Evolutionary conservation across 2,329 filamentous ascomycete species (phyloP).

Genomic region (Paraconiothyrium sp.): DNA sequence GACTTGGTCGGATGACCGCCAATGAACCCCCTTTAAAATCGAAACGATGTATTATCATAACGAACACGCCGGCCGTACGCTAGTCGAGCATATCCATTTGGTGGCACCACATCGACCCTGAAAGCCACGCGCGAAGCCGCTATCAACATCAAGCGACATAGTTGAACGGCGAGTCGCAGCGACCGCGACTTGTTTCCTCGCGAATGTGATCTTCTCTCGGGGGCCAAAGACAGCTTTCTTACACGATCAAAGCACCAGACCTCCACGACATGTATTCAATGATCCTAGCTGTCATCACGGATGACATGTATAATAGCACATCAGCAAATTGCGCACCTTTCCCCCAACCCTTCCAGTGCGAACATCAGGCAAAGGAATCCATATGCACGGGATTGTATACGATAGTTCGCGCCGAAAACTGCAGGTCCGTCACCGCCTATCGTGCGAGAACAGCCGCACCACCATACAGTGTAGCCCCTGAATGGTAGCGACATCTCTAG

Average conservation of each 20-base stretch:
- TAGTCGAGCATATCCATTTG: neutral
- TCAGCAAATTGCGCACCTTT: neutral
- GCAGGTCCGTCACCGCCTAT: neutral
- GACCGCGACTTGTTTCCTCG: neutral
- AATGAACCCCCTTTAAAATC: neutral
- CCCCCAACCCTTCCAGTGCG: neutral
- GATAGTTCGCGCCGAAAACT: neutral
- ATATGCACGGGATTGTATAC: neutral
- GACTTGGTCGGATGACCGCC: conserved; percentile 27
- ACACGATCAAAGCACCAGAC: neutral
- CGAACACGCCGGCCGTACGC: neutral
- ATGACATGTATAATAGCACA: no score
- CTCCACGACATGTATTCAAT: neutral
- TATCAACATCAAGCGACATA: neutral
- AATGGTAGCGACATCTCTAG: neutral
- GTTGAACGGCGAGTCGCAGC: neutral
- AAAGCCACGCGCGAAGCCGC: neutral
- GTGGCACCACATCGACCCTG: neutral
- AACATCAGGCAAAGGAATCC: neutral
- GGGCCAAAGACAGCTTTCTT: neutral
- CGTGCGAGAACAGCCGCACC: neutral
- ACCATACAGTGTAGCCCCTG: neutral
- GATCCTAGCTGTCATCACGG: no score
- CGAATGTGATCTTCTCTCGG: neutral
- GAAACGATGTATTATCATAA: neutral